Conservation (phyloP, 306 rosid genomes). For the Heteromeles arbutifolia region DNA sequence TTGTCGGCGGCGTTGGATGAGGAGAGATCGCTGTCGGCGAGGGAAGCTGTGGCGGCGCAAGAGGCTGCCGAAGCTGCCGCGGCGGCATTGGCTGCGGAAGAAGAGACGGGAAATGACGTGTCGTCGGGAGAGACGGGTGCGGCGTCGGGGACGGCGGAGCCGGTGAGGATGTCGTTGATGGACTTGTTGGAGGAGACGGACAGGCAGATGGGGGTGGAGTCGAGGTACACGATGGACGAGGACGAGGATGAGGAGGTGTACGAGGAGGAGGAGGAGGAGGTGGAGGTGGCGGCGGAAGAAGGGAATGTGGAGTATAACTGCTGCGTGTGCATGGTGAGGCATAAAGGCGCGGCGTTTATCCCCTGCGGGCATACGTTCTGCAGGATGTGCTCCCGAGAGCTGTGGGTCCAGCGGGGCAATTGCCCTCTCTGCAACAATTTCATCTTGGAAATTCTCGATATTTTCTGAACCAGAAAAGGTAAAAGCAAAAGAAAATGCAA, state of each 20-base stretch:
- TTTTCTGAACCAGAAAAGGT: conserved; percentile 36
- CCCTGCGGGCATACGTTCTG: conserved; percentile 81
- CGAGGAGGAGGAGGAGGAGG: conserved; percentile 14
- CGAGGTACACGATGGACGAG: conserved; percentile 37
- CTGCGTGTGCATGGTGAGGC: conserved; percentile 83
- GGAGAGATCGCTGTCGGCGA: conserved; percentile 41
- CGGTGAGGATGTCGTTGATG: conserved; percentile 71
- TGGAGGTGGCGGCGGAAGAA: background rate
- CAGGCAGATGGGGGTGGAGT: conserved; percentile 55
- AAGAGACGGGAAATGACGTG: conserved; percentile 13
- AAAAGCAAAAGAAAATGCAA: background rate
- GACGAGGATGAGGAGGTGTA: conserved; percentile 28
- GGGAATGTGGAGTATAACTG: conserved; percentile 48
- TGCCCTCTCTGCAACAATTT: conserved; percentile 80
- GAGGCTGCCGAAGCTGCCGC: conserved; percentile 29
- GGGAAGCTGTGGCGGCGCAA: conserved; percentile 51
- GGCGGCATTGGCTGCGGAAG: conserved; percentile 13
- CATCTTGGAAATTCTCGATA: conserved; percentile 68
- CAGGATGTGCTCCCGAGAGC: conserved; percentile 81
- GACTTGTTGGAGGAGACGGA: conserved; percentile 78
- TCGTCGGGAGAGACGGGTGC: conserved; percentile 15
- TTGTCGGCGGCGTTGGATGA: conserved; percentile 32
- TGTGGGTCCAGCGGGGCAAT: conserved; percentile 56
- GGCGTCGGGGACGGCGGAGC: conserved; percentile 1
- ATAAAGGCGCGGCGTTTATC: conserved; percentile 49